Base-by-base conservation (phyloP, 2,329 filamentous ascomycete genomes). In the Ophiostoma quercus region DNA sequence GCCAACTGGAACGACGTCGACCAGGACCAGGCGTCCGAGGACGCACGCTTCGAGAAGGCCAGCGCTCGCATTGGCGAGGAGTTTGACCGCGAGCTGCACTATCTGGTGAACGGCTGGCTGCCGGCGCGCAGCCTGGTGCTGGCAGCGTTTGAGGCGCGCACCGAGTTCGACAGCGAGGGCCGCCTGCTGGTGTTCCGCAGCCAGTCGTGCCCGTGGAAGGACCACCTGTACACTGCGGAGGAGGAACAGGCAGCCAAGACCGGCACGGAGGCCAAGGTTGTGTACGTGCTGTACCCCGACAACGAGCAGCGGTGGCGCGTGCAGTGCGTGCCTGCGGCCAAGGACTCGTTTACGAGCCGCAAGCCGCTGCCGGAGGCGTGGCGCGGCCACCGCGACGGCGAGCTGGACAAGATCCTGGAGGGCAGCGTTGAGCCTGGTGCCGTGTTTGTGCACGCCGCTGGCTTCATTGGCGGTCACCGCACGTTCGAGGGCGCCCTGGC, bases 381-480 rank as follows among this genome's bases (percentile, higher is more conserved):
- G 95, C 89, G 94, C 76, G 95, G 95, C 8, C 89, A 96, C 74
- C 86, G 95, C 57, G 95, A 98, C 77, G 89, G 90, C 75, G 88
- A 94, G 79, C 83, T 99, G 68, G 92, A 94, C 79, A 85, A 86
- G 74, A 84, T 93, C 19, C 60, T 73, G 82, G 85, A 32, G 88
- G 89, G 47, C 83, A 82, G 85, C 16, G 89, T 88, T 25, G 84
- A 92, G 37, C 82, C 83, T 5, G 92, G 94, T 7, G 89, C 92
- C 73, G 89, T 99, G 37, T 99, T 99, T 78, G 91, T 97, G 39
- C 95, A 99, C 78, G 94, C 94, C 3, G 90, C 90, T 68, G 95
- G 95, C 37, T 99, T 99, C 81, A 98, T 98, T 77, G 95, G 95
- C 22, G 95, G 95, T 2, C 96, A 97, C 80, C 90, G 91, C 84